Percentiles rank a stretch among this genome's conserved stretches.
These are phyloP conservation scores for Naganishia vishniacii DNA, from an alignment of 768 basidiomycete genomes.

Conservation along the genomic window DNA sequence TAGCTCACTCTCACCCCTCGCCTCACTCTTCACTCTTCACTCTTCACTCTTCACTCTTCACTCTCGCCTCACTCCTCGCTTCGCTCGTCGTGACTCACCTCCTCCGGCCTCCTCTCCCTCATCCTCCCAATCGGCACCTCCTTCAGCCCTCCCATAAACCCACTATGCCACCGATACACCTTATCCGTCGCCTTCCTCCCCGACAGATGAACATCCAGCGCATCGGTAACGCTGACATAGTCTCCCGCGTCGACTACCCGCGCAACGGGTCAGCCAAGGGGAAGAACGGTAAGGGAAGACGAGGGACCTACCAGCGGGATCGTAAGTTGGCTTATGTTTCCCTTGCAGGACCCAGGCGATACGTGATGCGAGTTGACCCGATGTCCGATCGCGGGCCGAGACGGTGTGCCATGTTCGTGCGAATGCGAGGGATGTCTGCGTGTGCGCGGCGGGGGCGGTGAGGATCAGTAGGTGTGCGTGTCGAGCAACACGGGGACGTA, in stretches of 20 bases:
- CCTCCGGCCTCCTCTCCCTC: conserved; percentile 80
- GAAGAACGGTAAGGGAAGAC: too few relatives aligned
- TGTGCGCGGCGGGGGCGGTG: too few relatives aligned
- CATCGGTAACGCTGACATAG: conserved; percentile 93
- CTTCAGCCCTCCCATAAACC: conserved; percentile 88
- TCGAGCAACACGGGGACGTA: conserved; percentile 14
- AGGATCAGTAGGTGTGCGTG: not conserved
- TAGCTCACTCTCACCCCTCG: too few relatives aligned
- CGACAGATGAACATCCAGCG: conserved; percentile 72
- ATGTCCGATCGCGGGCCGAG: conserved; percentile 79
- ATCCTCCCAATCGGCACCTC: conserved; percentile 78
- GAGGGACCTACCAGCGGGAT: conserved; percentile 67
- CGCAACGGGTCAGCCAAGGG: not conserved
- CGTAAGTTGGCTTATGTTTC: conserved; percentile 96
- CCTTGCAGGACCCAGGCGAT: conserved; percentile 97
- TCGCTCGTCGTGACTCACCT: conserved; percentile 56
- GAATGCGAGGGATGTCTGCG: conserved; percentile 89
- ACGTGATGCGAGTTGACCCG: conserved; percentile 88
- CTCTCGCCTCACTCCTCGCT: not conserved
- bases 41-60: not conserved
- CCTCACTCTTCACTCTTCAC: too few relatives aligned
- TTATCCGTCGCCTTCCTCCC: conserved; percentile 84
- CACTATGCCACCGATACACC: conserved; percentile 80
- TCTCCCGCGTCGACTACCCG: conserved; percentile 85
- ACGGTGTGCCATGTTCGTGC: conserved; percentile 96